Percentiles rank a stretch among this genome's conserved stretches.
Evolutionary conservation across 2,329 filamentous ascomycete genomes (phyloP).

Genomic region (Arthrobotrys pseudoclavata): DNA sequence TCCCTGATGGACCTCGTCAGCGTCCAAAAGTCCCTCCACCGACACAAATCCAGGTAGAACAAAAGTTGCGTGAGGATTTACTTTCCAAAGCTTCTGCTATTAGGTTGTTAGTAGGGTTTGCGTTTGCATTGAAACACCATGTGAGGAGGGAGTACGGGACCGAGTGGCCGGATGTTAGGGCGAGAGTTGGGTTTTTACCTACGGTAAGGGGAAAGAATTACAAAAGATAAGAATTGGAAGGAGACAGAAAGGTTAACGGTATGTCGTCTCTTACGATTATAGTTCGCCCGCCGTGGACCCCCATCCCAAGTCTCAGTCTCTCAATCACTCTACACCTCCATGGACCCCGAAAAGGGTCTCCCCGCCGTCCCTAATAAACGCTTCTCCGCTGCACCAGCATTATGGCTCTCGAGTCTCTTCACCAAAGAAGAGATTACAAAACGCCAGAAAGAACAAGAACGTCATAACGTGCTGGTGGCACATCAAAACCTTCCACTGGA

Average conservation of each 20-base stretch:
- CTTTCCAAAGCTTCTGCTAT: constrained; percentile 58
- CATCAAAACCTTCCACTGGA: constrained; percentile 59
- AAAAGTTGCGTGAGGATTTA: constrained; percentile 56
- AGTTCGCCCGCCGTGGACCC: constrained; percentile 54
- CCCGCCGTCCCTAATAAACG: constrained; percentile 40
- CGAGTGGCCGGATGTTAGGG: constrained; percentile 58
- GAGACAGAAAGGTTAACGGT: neutral
- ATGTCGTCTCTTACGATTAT: neutral
- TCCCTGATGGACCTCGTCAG: constrained; percentile 47
- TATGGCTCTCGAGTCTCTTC: constrained; percentile 32
- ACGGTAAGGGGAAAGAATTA: constrained; percentile 36
- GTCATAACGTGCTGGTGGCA: constrained; percentile 37
- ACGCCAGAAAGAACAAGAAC: constrained; percentile 26
- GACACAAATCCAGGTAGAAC: constrained; percentile 55
- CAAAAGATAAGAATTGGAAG: neutral
- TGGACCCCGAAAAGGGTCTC: constrained; percentile 58
- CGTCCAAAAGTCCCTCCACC: constrained; percentile 36
- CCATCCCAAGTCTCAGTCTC: constrained; percentile 50
- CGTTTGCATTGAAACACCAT: constrained; percentile 58
- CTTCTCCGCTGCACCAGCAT: constrained; percentile 24
- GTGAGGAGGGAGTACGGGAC: constrained; percentile 58
- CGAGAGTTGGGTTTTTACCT: constrained; percentile 55
- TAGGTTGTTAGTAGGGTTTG: constrained; percentile 56
- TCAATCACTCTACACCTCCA: constrained; percentile 46
- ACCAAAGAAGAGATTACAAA: constrained; percentile 25